Evolutionary conservation across 176 grass and related monocot genomes (phyloP).

Genomic region (Bonia amplexicaulis): DNA sequence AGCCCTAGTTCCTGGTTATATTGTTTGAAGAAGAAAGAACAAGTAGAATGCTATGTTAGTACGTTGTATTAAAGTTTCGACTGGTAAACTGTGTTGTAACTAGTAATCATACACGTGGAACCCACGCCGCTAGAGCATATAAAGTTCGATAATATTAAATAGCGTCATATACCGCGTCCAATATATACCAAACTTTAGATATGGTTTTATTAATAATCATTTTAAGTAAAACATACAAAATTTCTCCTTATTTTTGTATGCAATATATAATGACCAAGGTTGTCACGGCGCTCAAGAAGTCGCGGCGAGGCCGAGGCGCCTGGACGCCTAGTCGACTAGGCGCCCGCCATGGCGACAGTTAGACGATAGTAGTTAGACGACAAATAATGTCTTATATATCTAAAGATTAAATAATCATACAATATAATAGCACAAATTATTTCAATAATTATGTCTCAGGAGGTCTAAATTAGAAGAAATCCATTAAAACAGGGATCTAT

Average conservation of each 20-base stretch:
- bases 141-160: background rate
- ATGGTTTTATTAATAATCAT: background rate
- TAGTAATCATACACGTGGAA: background rate
- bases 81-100: background rate
- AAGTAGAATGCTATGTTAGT: background rate
- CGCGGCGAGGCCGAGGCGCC: too few species aligned
- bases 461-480: too few species aligned
- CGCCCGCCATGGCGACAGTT: too few species aligned
- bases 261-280: background rate
- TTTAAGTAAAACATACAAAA: background rate
- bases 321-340: too few species aligned
- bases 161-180: background rate
- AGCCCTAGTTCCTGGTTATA: background rate
- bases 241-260: background rate
- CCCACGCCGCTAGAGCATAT: background rate
- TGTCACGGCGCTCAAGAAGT: too few species aligned
- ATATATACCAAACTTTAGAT: background rate
- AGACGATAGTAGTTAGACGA: too few species aligned
- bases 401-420: too few species aligned
- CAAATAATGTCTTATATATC: too few species aligned
- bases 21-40: background rate
- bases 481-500: too few species aligned
- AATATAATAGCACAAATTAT: too few species aligned
- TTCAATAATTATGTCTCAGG: too few species aligned
- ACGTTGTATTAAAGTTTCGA: conserved; percentile 1